A percentile compares a stretch with the other conserved stretches of the same genome.
phyloP scores from a whole-genome alignment of 2,329 filamentous ascomycete species.

The Ophidiomyces ophidiicola region DNA sequence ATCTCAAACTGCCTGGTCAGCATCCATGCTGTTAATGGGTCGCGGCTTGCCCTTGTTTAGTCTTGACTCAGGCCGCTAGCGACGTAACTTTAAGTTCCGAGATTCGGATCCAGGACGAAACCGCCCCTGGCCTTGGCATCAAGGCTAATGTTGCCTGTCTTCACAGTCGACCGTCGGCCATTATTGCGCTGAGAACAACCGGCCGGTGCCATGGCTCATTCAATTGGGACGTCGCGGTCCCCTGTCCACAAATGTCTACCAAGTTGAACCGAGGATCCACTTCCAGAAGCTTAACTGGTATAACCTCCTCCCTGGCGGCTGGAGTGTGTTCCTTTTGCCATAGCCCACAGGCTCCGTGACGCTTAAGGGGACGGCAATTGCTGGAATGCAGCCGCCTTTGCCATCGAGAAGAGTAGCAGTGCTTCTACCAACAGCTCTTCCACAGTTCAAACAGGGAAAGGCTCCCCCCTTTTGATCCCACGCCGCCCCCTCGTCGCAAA shows the following conservation, averaged over 20 bases:
- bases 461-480: not conserved
- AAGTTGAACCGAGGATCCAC: not conserved
- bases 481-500: slow-evolving; percentile 2
- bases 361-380: not conserved
- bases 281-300: not conserved
- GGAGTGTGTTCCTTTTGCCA: not conserved
- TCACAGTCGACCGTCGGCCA: too few relatives aligned
- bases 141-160: not conserved
- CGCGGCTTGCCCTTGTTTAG: too few relatives aligned
- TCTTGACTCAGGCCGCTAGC: slow-evolving; percentile 2
- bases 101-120: not conserved
- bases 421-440: too few relatives aligned
- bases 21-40: not conserved
- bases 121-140: not conserved
- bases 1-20: not conserved
- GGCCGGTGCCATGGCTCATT: not conserved
- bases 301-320: not conserved
- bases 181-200: too few relatives aligned
- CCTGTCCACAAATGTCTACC: too few relatives aligned
- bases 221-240: not conserved
- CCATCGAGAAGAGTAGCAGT: too few relatives aligned
- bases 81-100: not conserved
- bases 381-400: too few relatives aligned
- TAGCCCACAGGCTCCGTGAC: not conserved
- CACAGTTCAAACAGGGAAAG: slow-evolving; percentile 3